Conservation (phyloP, 305 asterid genomes). For the Fraxinus paxiana region DNA sequence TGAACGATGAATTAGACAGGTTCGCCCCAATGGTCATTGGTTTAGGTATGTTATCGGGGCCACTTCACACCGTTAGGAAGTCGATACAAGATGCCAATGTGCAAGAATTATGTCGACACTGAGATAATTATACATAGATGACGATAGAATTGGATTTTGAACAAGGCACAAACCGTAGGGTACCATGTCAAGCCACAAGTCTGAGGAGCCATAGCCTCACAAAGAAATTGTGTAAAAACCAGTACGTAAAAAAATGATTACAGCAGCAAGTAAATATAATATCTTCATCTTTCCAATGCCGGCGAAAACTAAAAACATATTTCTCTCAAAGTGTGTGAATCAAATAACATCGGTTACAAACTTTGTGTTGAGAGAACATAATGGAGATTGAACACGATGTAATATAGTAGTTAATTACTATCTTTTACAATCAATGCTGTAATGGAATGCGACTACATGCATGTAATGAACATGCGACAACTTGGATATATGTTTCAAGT, state of each 20-base stretch:
- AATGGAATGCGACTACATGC: background rate
- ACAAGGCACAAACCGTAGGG: background rate
- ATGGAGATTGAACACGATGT: background rate
- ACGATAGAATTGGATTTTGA: background rate
- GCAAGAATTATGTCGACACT: background rate
- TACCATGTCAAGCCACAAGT: background rate
- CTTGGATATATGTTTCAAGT: constrained; percentile 31
- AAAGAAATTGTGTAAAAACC: background rate
- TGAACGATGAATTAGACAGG: background rate
- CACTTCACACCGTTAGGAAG: background rate
- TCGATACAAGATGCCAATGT: background rate
- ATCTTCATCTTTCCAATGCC: background rate
- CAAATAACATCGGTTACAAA: background rate
- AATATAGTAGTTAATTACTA: background rate
- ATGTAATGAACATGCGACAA: background rate
- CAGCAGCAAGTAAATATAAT: background rate
- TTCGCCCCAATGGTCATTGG: background rate
- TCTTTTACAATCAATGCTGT: background rate
- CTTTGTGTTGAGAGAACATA: background rate
- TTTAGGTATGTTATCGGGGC: background rate
- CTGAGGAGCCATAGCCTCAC: background rate
- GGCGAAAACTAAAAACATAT: background rate
- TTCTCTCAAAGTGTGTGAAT: background rate
- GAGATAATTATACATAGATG: background rate
- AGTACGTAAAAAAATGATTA: background rate